Percentiles rank a stretch among this genome's conserved stretches.
phyloP scores from a whole-genome alignment of 306 rosid species.

The Echinosophora koreensis region DNA sequence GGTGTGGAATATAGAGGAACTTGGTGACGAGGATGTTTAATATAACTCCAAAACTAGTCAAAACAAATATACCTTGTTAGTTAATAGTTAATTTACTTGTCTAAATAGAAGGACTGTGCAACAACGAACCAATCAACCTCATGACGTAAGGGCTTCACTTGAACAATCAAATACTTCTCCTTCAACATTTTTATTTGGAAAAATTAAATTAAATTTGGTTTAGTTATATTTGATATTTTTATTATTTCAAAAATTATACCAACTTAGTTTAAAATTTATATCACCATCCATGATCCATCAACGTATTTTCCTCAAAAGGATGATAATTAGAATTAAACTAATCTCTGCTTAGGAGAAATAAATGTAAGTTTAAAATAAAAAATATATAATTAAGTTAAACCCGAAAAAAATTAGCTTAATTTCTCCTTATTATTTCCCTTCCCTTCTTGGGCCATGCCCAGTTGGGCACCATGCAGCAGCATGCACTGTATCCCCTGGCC shows the following conservation, averaged over 20 bases:
- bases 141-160: constrained; percentile 1
- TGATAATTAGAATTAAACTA: too few species aligned
- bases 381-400: background rate
- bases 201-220: too few species aligned
- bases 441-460: too few species aligned
- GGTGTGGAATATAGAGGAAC: constrained; percentile 34
- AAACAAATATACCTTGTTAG: background rate
- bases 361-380: too few species aligned
- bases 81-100: background rate
- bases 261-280: too few species aligned
- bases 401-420: background rate
- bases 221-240: too few species aligned
- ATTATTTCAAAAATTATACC: background rate
- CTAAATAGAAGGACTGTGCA: constrained; percentile 3
- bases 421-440: background rate
- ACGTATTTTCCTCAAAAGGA: too few species aligned
- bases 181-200: background rate
- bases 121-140: constrained; percentile 42
- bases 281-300: too few species aligned
- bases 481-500: too few species aligned
- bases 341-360: too few species aligned
- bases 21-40: background rate
- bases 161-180: background rate
- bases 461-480: too few species aligned
- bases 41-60: constrained; percentile 50